phyloP scores from a whole-genome alignment of 306 rosid genomes.

The Gillenia trifoliata region DNA sequence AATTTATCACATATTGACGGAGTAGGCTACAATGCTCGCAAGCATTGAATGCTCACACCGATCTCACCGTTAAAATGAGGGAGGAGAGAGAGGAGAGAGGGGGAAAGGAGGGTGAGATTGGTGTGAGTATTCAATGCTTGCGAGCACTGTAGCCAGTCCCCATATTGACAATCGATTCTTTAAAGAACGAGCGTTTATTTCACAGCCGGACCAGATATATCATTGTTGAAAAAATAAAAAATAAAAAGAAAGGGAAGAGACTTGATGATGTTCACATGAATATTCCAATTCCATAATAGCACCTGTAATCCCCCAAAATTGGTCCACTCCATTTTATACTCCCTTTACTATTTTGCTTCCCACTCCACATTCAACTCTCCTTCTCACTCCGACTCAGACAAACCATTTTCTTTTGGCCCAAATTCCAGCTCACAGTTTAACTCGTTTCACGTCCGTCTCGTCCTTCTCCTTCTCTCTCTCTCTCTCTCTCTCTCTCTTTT shows the following conservation, averaged over 20 bases:
- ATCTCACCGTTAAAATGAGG: too few species aligned
- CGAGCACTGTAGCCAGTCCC: too few species aligned
- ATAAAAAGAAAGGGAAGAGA: not conserved
- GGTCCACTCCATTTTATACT: slow-evolving; percentile 1
- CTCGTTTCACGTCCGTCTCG: slow-evolving; percentile 50
- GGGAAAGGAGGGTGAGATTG: too few species aligned
- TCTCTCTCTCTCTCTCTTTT: not conserved
- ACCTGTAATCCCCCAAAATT: not conserved
- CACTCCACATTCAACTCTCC: not conserved
- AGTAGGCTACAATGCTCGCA: too few species aligned
- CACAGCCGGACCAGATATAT: too few species aligned
- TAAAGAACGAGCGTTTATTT: too few species aligned
- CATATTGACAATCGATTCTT: too few species aligned
- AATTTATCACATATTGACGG: too few species aligned
- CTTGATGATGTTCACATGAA: slow-evolving; percentile 18
- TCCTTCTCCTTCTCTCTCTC: slow-evolving; percentile 10
- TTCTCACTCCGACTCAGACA: not conserved
- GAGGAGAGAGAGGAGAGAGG: too few species aligned
- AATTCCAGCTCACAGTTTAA: slow-evolving; percentile 31
- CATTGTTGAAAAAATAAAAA: not conserved
- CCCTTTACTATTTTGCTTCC: not conserved
- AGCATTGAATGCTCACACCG: too few species aligned
- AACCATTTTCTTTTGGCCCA: not conserved
- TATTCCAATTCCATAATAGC: slow-evolving; percentile 3
- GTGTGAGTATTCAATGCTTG: too few species aligned